Conservation (phyloP, 2,329 filamentous ascomycete species). For the Rhynchosporium secalis region DNA sequence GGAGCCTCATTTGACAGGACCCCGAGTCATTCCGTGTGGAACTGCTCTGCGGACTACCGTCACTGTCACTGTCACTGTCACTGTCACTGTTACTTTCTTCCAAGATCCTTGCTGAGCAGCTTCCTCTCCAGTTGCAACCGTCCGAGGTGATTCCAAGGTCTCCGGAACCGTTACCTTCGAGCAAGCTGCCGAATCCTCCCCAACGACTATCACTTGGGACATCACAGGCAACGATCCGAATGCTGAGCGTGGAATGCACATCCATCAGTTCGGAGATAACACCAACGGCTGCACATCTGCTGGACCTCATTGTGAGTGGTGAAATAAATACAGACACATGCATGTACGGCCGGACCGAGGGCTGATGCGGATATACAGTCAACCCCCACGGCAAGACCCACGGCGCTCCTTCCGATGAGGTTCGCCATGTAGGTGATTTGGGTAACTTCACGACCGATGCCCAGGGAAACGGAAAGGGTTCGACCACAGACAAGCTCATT, state of each 20-base stretch:
- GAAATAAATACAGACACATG: not conserved
- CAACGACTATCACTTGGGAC: constrained; percentile 89
- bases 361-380: constrained; percentile 57
- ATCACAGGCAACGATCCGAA: constrained; percentile 91
- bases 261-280: constrained; percentile 99
- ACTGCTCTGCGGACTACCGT: no score
- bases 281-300: constrained; percentile 99
- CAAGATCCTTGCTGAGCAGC: constrained; percentile 23
- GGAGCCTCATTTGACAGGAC: constrained; percentile 20
- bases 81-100: not conserved
- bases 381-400: constrained; percentile 94
- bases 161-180: constrained; percentile 92
- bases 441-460: constrained; percentile 96
- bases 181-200: constrained; percentile 77
- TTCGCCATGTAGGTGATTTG: constrained; percentile 94
- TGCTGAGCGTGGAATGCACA: constrained; percentile 96
- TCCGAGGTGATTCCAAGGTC: constrained; percentile 98
- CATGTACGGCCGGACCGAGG: constrained; percentile 8
- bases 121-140: constrained; percentile 72
- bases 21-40: not conserved
- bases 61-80: no score
- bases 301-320: constrained; percentile 85
- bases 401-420: constrained; percentile 78
- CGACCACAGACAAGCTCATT: constrained; percentile 75
- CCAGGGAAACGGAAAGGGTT: constrained; percentile 86